Evolutionary conservation across 202 grass and related monocot genomes (phyloP).

Genomic region (Setaria viridis): DNA sequence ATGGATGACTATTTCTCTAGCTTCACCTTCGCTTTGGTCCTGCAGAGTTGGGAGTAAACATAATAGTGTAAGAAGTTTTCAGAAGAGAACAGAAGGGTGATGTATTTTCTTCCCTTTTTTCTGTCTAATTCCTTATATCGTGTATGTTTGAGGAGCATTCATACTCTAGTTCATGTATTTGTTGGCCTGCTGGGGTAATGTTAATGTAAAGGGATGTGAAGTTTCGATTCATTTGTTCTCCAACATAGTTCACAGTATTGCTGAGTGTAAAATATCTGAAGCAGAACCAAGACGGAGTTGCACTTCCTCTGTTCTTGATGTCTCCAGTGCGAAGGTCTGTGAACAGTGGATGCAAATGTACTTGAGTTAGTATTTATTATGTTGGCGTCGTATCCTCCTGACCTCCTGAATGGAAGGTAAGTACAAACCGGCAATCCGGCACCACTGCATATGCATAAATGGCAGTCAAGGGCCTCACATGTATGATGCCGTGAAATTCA

Average conservation of each 20-base stretch:
- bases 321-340: not conserved
- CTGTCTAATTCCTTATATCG: slow-evolving; percentile 26
- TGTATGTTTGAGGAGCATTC: slow-evolving; percentile 38
- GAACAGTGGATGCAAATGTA: slow-evolving; percentile 15
- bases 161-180: slow-evolving; percentile 34
- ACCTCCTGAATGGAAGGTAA: slow-evolving; percentile 27
- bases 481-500: not conserved
- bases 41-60: slow-evolving; percentile 32
- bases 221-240: slow-evolving; percentile 29
- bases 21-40: slow-evolving; percentile 18
- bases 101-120: slow-evolving; percentile 51
- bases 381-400: not conserved
- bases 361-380: slow-evolving; percentile 15
- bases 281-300: slow-evolving; percentile 1
- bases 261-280: slow-evolving; percentile 18
- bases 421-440: slow-evolving; percentile 26
- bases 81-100: slow-evolving; percentile 42
- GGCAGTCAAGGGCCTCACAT: not conserved
- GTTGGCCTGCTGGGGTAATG: slow-evolving; percentile 34
- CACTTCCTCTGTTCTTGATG: not conserved
- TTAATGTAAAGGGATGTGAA: slow-evolving; percentile 51
- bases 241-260: slow-evolving; percentile 16
- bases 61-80: slow-evolving; percentile 35
- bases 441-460: slow-evolving; percentile 16
- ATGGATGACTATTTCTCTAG: slow-evolving; percentile 42